These are phyloP conservation scores for Colletotrichum falcatum DNA, from an alignment of 2,329 filamentous ascomycete genomes.

Conservation along the genomic window DNA sequence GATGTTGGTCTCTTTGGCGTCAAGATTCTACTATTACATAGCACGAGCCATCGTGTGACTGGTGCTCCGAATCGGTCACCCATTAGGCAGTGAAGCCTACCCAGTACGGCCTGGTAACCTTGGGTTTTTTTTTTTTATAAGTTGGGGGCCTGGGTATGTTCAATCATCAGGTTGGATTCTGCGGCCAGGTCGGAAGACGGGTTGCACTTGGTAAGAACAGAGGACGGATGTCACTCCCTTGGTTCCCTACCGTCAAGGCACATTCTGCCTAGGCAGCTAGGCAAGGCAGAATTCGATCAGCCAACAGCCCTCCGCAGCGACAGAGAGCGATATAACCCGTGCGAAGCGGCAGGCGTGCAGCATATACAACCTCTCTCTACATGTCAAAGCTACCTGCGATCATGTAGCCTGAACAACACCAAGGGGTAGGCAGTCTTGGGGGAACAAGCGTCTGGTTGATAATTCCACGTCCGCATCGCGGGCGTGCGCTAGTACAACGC, in stretches of 20 bases:
- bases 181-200: no score
- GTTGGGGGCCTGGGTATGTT: no score
- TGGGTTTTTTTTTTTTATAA: not conserved
- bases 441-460: not conserved
- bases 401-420: not conserved
- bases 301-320: not conserved
- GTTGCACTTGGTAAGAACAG: no score
- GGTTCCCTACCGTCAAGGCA: not conserved
- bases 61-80: not conserved
- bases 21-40: slow-evolving; percentile 10
- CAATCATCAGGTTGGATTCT: not conserved
- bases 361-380: not conserved
- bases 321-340: not conserved
- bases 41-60: slow-evolving; percentile 8
- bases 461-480: no score
- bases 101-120: not conserved
- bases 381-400: not conserved
- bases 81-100: not conserved
- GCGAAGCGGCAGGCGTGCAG: not conserved
- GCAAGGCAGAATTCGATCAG: not conserved
- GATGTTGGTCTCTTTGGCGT: not conserved
- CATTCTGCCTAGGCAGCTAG: not conserved
- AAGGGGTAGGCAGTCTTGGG: no score
- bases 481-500: not conserved
- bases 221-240: not conserved